Conservation (phyloP, 441 rosid species). For the Metrosideros polymorpha region DNA sequence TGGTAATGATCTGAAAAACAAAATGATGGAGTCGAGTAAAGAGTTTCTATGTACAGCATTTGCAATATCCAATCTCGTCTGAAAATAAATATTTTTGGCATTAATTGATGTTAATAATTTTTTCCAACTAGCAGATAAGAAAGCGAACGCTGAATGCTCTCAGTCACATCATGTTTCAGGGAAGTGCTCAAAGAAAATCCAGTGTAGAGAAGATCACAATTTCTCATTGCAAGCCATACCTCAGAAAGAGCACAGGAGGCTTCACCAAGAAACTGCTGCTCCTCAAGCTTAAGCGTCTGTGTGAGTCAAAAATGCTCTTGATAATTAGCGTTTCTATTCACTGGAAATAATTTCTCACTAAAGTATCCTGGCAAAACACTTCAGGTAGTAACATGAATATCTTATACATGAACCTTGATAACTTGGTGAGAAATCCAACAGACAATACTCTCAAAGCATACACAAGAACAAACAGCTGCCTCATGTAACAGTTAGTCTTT, state of each 20-base stretch:
- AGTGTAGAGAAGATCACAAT: not conserved
- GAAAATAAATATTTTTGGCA: not conserved
- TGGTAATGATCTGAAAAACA: constrained; percentile 55
- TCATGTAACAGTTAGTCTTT: not conserved
- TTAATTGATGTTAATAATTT: not conserved
- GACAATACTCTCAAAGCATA: not conserved
- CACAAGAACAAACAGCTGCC: not conserved
- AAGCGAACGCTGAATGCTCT: not conserved
- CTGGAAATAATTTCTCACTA: not conserved
- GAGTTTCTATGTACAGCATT: not conserved
- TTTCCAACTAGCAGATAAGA: not conserved
- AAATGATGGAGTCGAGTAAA: not conserved
- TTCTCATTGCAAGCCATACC: constrained; percentile 31
- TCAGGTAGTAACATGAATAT: not conserved
- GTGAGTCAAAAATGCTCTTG: constrained; percentile 7
- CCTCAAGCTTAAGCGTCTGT: constrained; percentile 87
- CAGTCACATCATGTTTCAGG: not conserved
- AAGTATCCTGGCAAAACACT: not conserved
- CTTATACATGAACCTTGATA: not conserved
- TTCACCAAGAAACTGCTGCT: constrained; percentile 91
- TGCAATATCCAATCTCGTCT: not conserved
- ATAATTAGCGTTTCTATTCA: not conserved
- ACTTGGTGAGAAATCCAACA: not conserved
- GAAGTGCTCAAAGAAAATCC: not conserved
- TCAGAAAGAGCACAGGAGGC: constrained; percentile 66